A percentile compares a stretch with the other conserved stretches of the same genome.
Conservation (phyloP, 1,284 basidiomycete genomes). For the Austroboletus olivaceoglutinosus region DNA sequence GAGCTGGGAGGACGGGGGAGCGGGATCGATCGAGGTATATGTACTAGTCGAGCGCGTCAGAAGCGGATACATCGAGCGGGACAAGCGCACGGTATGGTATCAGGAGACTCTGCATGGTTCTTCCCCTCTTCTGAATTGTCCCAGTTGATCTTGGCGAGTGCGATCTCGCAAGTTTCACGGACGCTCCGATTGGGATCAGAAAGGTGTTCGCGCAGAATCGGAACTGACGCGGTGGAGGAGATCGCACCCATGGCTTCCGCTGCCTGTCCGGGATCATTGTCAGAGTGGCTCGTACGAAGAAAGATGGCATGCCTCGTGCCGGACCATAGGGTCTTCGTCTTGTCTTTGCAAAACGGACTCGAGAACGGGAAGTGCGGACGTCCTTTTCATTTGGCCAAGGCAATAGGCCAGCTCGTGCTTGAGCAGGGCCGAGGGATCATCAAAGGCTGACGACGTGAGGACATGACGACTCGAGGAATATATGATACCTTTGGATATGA, state of each 20-base stretch:
- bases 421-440: conserved; percentile 85
- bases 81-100: conserved; percentile 39
- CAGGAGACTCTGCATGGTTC: conserved; percentile 40
- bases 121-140: conserved; percentile 78
- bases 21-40: conserved; percentile 95
- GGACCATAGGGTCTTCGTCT: conserved; percentile 92
- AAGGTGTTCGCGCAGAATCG: conserved; percentile 73
- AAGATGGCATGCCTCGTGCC: conserved; percentile 76
- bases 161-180: conserved; percentile 97
- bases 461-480: background rate
- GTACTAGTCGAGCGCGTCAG: conserved; percentile 33
- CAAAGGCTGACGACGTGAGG: conserved; percentile 71
- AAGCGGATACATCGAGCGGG: background rate
- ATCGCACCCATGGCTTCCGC: conserved; percentile 99
- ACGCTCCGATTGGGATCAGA: conserved; percentile 78
- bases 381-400: conserved; percentile 85
- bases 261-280: conserved; percentile 52
- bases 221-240: conserved; percentile 65
- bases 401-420: conserved; percentile 99
- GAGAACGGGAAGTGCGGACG: conserved; percentile 76
- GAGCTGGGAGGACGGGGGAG: conserved; percentile 72
- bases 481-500: conserved; percentile 78
- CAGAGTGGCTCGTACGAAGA: background rate
- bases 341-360: conserved; percentile 71
- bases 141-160: conserved; percentile 93